Evolutionary conservation across 2,329 filamentous ascomycete genomes (phyloP).

Genomic region (Coniosporium tulheliwenetii): DNA sequence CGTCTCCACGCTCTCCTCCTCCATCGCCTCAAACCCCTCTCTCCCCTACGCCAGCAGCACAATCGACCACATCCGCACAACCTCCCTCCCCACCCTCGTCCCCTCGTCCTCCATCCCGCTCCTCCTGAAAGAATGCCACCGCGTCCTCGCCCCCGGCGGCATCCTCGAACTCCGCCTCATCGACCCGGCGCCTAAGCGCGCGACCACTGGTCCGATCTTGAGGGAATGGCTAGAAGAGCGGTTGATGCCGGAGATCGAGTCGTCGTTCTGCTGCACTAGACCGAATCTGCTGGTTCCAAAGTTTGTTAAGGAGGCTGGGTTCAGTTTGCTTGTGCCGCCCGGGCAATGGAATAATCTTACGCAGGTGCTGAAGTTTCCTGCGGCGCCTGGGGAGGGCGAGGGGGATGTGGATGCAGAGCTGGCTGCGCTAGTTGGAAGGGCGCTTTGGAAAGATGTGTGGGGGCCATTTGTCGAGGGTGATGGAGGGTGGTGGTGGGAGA

Average conservation of each 20-base stretch:
- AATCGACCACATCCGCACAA: conserved; percentile 22
- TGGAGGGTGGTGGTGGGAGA: no score
- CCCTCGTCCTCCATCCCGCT: conserved; percentile 40
- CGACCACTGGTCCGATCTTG: conserved; percentile 41
- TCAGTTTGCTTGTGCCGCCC: no score
- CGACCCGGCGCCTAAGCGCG: conserved; percentile 42
- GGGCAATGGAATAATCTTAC: no score
- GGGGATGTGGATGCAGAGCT: no score
- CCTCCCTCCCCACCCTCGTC: conserved; percentile 40
- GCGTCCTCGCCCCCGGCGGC: conserved; percentile 39
- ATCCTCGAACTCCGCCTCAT: conserved; percentile 44
- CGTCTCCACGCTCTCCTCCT: conserved; percentile 20
- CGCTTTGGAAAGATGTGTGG: no score
- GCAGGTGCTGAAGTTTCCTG: no score
- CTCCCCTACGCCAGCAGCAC: conserved; percentile 29
- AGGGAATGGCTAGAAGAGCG: conserved; percentile 47
- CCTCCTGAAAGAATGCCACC: conserved; percentile 41
- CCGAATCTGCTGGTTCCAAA: no score
- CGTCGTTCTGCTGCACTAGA: no score
- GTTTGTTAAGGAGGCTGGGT: no score
- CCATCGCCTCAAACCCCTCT: conserved; percentile 23
- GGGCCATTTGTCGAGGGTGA: no score
- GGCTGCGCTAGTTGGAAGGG: no score
- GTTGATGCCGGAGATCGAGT: conserved; percentile 22
- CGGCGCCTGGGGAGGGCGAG: no score